These are phyloP conservation scores for Sphagnum fallax DNA, from an alignment of 228 moss, liverwort and hornwort genomes.

Conservation along the genomic window DNA sequence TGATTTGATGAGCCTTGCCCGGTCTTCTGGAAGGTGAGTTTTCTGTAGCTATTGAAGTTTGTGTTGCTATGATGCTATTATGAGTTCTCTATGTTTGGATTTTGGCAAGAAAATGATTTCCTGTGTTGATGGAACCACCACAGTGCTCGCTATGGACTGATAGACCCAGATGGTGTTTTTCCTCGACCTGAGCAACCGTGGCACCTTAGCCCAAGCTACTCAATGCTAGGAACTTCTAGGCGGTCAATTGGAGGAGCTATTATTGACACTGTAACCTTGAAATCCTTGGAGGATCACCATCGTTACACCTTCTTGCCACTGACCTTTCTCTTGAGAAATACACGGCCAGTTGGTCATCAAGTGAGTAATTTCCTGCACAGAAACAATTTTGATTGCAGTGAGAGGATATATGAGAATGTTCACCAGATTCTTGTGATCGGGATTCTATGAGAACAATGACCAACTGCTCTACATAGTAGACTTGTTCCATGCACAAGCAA, in stretches of 20 bases:
- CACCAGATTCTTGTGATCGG: neutral
- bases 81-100: neutral
- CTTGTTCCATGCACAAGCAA: neutral
- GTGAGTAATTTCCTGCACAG: slow-evolving; percentile 18
- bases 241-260: slow-evolving; percentile 81
- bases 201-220: slow-evolving; percentile 67
- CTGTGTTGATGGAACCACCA: neutral
- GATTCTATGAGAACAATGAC: neutral
- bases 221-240: slow-evolving; percentile 67
- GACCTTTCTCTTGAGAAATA: slow-evolving; percentile 65
- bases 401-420: neutral
- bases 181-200: slow-evolving; percentile 58
- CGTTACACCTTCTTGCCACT: slow-evolving; percentile 49
- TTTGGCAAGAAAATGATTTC: neutral
- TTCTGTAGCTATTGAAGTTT: neutral
- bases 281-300: slow-evolving; percentile 55
- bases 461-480: neutral
- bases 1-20: slow-evolving; percentile 33
- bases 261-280: slow-evolving; percentile 60
- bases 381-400: too few relatives aligned
- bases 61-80: neutral
- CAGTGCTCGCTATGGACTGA: slow-evolving; percentile 51
- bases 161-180: slow-evolving; percentile 35
- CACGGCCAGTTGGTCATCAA: slow-evolving; percentile 86
- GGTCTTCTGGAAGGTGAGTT: slow-evolving; percentile 41